A percentile compares a stretch with the other conserved stretches of the same genome.
Evolutionary conservation across 305 asterid genomes (phyloP).

Genomic region (Caryopteris hybrid): DNA sequence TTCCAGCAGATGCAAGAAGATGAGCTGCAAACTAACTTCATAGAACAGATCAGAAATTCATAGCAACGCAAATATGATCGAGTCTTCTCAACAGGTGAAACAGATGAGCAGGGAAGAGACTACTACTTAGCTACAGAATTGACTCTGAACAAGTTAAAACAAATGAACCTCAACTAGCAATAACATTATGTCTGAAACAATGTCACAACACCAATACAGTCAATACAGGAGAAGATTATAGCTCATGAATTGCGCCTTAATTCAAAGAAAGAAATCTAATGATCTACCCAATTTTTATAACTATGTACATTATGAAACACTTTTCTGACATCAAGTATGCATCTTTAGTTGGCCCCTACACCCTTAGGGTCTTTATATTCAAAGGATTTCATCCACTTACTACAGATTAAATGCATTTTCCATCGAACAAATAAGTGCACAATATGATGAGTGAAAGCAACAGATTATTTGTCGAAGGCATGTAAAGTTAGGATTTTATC

Average conservation of each 20-base stretch:
- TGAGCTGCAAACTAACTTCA: constrained; percentile 68
- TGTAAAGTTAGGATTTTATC: no score
- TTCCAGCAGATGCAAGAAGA: constrained; percentile 93
- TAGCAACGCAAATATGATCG: not conserved
- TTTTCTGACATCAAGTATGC: not conserved
- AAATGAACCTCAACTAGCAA: constrained; percentile 4
- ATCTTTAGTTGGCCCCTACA: not conserved
- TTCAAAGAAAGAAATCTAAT: not conserved
- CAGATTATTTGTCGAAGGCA: no score
- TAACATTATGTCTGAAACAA: not conserved
- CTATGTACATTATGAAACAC: not conserved
- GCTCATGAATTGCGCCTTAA: not conserved
- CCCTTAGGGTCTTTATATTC: no score
- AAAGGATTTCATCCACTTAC: no score
- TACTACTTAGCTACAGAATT: not conserved
- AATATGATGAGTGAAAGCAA: no score
- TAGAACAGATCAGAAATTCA: constrained; percentile 35
- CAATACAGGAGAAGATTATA: not conserved
- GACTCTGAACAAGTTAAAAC: not conserved
- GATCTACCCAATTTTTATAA: no score
- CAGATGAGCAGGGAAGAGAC: not conserved
- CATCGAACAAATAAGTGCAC: no score
- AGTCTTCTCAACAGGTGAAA: no score
- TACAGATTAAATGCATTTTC: no score
- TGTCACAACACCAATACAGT: not conserved